Base-by-base conservation (phyloP, 176 grass and related monocot genomes). In the Rhynchospora pubera region DNA sequence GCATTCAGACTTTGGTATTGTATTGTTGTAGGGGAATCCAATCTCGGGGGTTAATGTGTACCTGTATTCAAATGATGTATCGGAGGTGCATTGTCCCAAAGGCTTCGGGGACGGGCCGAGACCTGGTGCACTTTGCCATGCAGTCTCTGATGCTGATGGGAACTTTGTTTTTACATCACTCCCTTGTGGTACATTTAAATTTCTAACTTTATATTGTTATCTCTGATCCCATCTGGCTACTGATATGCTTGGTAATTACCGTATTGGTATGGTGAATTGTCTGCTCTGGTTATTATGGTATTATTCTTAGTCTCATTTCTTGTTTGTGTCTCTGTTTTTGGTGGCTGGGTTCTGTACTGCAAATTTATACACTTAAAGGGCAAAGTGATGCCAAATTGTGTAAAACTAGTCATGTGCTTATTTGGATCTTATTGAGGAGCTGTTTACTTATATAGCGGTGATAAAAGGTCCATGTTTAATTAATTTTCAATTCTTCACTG, bases 11-110 rank as follows among this genome's bases (percentile, higher is more conserved):
- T 59, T 85, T 58, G 13, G 3, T 80, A 39, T 19, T 52, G 19
- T 62, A 6, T 83, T 78, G 14, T 24, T 56, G 57, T 62, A 99
- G 96, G 96, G 96, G 73, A 99, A 99, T 77, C 96, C 96, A 39
- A 99, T 99, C 61, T 85, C 95, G 84, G 96, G 96, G 83, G 96
- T 99, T 62, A 84, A 93, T 57, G 21, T 99, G 26, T 99, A 90
- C 79, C 82, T 99, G 62, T 95, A 98, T 91, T 98, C 96, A 82
- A 91, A 87, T 67, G 96, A 98, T 23, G 79, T 98, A 42, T 81
- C 57, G 2, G 77, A 90, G 43, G 90, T 91, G 39, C 62, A 86
- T 87, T 98, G 96, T 65, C 78, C 89, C 5, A 86, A 91, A 91
- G 91, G 79, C 76, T 86, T 83, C 64, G 78, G 79, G 69, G 84